These are phyloP conservation scores for Davidsoniella eucalypti DNA, from an alignment of 2,329 filamentous ascomycete species.

Conservation along the genomic window DNA sequence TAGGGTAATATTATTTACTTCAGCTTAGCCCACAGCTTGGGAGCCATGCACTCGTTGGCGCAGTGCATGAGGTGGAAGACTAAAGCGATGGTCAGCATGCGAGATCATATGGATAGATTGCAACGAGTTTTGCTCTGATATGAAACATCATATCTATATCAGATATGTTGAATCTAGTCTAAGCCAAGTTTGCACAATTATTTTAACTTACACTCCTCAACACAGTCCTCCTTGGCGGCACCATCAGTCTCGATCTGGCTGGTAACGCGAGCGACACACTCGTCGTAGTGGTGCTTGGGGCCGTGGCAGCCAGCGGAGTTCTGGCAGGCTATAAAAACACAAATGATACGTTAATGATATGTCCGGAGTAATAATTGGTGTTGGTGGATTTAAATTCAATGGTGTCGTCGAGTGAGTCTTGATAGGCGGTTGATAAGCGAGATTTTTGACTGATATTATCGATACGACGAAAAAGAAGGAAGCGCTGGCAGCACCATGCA, in stretches of 20 bases:
- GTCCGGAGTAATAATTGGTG: too few species aligned
- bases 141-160: not conserved
- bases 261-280: slow-evolving; percentile 91
- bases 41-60: slow-evolving; percentile 79
- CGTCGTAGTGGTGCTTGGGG: slow-evolving; percentile 94
- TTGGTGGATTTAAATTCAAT: too few species aligned
- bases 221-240: slow-evolving; percentile 77
- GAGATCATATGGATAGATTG: not conserved
- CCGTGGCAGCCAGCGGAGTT: slow-evolving; percentile 71
- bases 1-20: slow-evolving; percentile 46
- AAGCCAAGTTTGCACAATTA: not conserved
- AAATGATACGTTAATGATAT: slow-evolving; percentile 1
- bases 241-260: slow-evolving; percentile 46
- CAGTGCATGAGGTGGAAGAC: slow-evolving; percentile 99
- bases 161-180: not conserved
- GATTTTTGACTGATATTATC: too few species aligned
- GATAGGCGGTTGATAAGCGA: too few species aligned
- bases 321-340: slow-evolving; percentile 55
- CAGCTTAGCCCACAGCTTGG: slow-evolving; percentile 85
- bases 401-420: too few species aligned
- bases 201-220: slow-evolving; percentile 82
- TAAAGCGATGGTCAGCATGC: slow-evolving; percentile 22
- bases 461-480: too few species aligned
- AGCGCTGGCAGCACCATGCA: too few species aligned
- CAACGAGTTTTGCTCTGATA: not conserved